Percentiles rank a stretch among this genome's conserved stretches.
These are phyloP conservation scores for Dictyostelium citrinum DNA, from an alignment of 78 protist genomes.

Conservation along the genomic window DNA sequence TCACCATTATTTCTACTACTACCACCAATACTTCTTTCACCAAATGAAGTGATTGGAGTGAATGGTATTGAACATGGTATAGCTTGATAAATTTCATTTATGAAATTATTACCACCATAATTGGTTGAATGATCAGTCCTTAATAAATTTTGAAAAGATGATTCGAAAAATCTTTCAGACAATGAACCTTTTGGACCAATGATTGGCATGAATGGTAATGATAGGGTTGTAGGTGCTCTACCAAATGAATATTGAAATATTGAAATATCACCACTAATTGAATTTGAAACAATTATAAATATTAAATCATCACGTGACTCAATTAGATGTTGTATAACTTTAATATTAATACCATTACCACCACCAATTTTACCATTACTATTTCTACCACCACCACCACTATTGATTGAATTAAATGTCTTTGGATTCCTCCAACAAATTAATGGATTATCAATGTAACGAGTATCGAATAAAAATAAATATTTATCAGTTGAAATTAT, in stretches of 20 bases:
- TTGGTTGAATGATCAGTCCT: background rate
- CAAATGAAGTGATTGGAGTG: conserved; percentile 8
- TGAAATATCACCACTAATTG: conserved; percentile 5
- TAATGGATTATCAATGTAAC: background rate
- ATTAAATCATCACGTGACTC: background rate
- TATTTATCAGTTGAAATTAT: background rate
- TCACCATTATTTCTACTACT: background rate
- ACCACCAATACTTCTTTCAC: background rate
- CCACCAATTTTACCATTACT: background rate
- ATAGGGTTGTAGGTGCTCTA: background rate
- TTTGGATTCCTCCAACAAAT: conserved; percentile 4
- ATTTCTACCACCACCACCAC: background rate
- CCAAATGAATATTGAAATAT: conserved; percentile 16
- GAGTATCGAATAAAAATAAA: conserved; percentile 5
- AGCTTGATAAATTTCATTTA: background rate
- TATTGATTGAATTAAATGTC: background rate
- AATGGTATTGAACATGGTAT: conserved; percentile 11
- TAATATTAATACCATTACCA: background rate
- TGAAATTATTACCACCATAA: background rate
- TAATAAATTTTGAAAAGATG: background rate
- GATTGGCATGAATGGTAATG: conserved; percentile 16
- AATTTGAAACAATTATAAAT: conserved; percentile 2
- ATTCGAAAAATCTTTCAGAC: background rate
- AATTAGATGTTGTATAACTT: background rate
- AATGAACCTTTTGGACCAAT: background rate